Conservation (phyloP, 768 basidiomycete species). For the Boletus huronensis region DNA sequence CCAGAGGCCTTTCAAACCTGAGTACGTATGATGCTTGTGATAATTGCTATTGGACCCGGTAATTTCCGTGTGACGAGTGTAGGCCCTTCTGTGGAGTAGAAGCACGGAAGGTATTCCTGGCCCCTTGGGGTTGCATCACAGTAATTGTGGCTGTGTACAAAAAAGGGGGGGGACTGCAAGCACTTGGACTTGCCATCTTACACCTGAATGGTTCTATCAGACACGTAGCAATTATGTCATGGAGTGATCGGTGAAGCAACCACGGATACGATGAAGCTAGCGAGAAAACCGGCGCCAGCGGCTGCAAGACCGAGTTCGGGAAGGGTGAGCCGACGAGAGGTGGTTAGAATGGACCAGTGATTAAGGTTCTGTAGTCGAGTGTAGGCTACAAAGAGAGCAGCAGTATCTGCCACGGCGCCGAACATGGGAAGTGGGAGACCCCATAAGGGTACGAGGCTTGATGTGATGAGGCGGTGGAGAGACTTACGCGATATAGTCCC, state of each 20-base stretch:
- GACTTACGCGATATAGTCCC: slow-evolving; percentile 52
- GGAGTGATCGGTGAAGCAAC: neutral
- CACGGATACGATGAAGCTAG: slow-evolving; percentile 79
- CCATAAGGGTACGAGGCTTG: slow-evolving; percentile 34
- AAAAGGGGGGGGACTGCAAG: slow-evolving; percentile 35
- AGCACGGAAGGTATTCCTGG: slow-evolving; percentile 1
- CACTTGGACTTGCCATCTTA: slow-evolving; percentile 91
- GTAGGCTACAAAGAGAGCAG: slow-evolving; percentile 78
- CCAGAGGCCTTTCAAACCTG: slow-evolving; percentile 75
- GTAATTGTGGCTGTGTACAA: no score
- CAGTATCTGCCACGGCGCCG: slow-evolving; percentile 87
- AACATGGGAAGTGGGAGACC: slow-evolving; percentile 83
- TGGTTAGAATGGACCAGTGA: slow-evolving; percentile 33
- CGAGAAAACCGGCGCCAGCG: slow-evolving; percentile 72
- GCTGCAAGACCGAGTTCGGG: slow-evolving; percentile 73
- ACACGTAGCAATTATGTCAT: slow-evolving; percentile 38
- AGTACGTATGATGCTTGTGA: slow-evolving; percentile 41
- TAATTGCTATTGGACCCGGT: slow-evolving; percentile 51
- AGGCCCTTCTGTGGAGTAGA: slow-evolving; percentile 10
- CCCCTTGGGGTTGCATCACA: no score
- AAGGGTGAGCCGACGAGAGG: slow-evolving; percentile 42
- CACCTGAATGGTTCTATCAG: slow-evolving; percentile 94
- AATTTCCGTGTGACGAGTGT: slow-evolving; percentile 23
- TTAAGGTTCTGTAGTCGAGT: slow-evolving; percentile 63
- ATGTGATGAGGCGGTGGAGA: slow-evolving; percentile 6